phyloP scores from a whole-genome alignment of 495 filamentous ascomycete species.

The Thozetella sp. region DNA sequence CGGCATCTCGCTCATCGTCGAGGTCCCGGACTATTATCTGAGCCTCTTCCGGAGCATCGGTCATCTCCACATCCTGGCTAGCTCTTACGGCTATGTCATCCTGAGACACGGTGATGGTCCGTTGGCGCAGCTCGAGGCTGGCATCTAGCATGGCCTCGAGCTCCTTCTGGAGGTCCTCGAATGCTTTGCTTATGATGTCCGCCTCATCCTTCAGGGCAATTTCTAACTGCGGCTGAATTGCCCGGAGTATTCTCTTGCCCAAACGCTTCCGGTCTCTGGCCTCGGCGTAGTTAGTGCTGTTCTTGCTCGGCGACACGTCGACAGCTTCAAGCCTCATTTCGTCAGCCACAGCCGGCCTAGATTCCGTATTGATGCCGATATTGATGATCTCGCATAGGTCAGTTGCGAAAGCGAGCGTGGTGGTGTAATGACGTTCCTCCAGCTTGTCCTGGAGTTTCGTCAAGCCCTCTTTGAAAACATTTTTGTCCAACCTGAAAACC shows the following conservation, averaged over 20 bases:
- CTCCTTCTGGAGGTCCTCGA: constrained; percentile 70
- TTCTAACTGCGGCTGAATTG: constrained; percentile 75
- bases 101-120: constrained; percentile 21
- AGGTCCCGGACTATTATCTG: constrained; percentile 41
- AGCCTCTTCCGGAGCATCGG: constrained; percentile 39
- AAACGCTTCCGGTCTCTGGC: constrained; percentile 56
- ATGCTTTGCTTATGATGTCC: constrained; percentile 69
- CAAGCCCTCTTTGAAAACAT: constrained; percentile 68
- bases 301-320: constrained; percentile 27
- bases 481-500: constrained; percentile 71
- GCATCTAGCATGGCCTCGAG: constrained; percentile 72
- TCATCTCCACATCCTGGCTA: constrained; percentile 44
- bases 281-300: constrained; percentile 31
- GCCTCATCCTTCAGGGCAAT: constrained; percentile 77
- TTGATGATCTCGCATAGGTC: constrained; percentile 74
- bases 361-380: constrained; percentile 57
- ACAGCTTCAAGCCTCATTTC: constrained; percentile 23
- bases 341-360: constrained; percentile 16
- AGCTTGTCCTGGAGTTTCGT: constrained; percentile 63
- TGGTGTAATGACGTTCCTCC: constrained; percentile 72
- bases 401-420: constrained; percentile 69
- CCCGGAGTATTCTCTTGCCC: constrained; percentile 83
- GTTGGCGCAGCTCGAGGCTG: constrained; percentile 44
- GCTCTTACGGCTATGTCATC: constrained; percentile 22
- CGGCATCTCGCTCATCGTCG: constrained; percentile 12